Evolutionary conservation across 148 eudicot species (phyloP), one percentile per base, ranked within the genome.

Genomic region (Chenopodium berlandieri): DNA sequence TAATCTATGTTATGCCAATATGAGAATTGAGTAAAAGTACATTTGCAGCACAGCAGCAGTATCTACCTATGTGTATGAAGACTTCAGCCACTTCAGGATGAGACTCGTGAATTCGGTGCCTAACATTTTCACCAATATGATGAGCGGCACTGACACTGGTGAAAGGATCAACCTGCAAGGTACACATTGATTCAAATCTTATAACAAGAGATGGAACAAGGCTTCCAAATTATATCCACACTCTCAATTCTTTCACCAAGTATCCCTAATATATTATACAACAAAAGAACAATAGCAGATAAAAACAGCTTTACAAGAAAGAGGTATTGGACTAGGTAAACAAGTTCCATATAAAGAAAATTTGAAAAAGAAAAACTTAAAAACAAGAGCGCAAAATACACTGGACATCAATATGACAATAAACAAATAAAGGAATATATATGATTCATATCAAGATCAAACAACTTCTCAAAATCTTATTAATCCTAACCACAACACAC

Each of bases 121-220:
- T 93, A 75, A 97, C 99, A 82, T 87, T 97, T 88, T 97, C 97
- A 71, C 92, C 94, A 66, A 97, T 84, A 85, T 92, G 90, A 84
- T 94, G 95, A 83, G 98, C 99, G 50, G 94, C 95, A 86, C 98
- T 94, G 47, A 97, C 93, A 83, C 99, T 97, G 58, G 93, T 87
- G 78, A 92, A 97, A 65, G 98, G 98, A 82, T 97, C 97, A 65
- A 97, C 98, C 99, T 97, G 86, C 84, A 86, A 86, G 75, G 65
- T 48, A 47, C 77, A 80, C 76, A 50, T 68, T 78, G 85, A 75
- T 71, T 48, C 63, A 68, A 47, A 46, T 73, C 44, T 52, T 9
- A 81, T 48, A 58, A 30, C 72, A 78, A 63, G 40, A 81, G 6
- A 48, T 77, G 32, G 44, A 12, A 40, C 62, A 44, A 64, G 46